Percentiles rank a stretch among this genome's conserved stretches.
phyloP scores from a whole-genome alignment of 805 yeast species.

The Suhomyces emberorum region DNA sequence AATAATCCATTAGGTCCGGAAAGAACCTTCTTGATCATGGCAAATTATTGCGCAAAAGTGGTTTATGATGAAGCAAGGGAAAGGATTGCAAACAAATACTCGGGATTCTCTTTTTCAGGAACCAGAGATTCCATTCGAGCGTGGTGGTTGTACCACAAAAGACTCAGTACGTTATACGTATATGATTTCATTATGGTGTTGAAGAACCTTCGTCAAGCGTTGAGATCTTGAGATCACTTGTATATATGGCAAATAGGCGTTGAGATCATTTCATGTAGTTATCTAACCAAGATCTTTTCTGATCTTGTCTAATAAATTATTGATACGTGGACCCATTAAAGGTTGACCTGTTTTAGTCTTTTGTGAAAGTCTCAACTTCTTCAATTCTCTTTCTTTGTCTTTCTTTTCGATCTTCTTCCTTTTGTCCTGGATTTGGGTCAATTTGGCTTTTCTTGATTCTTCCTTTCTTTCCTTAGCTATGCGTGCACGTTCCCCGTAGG shows the following conservation, averaged over 20 bases:
- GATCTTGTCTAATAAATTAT: slow-evolving; percentile 72
- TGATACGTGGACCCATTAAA: slow-evolving; percentile 84
- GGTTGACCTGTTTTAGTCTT: slow-evolving; percentile 83
- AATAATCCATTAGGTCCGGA: slow-evolving; percentile 83
- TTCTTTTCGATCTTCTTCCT: slow-evolving; percentile 32
- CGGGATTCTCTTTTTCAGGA: slow-evolving; percentile 19
- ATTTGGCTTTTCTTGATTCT: slow-evolving; percentile 37
- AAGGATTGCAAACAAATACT: slow-evolving; percentile 15
- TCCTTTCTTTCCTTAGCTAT: slow-evolving; percentile 47
- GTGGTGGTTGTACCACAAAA: slow-evolving; percentile 35
- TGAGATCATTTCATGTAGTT: not conserved
- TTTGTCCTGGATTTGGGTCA: slow-evolving; percentile 38
- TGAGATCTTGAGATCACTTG: no score
- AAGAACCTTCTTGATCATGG: slow-evolving; percentile 83
- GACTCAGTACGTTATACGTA: slow-evolving; percentile 29
- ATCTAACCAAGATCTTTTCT: slow-evolving; percentile 16
- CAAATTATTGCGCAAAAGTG: slow-evolving; percentile 80
- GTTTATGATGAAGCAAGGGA: slow-evolving; percentile 69
- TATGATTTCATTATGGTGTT: slow-evolving; percentile 32
- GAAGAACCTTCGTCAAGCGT: no score
- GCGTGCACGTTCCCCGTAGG: slow-evolving; percentile 45
- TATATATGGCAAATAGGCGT: no score
- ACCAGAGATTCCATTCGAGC: slow-evolving; percentile 13
- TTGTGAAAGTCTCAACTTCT: slow-evolving; percentile 39
- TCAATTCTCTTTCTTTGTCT: slow-evolving; percentile 39